Evolutionary conservation across 495 filamentous ascomycete genomes (phyloP), one percentile per base, ranked within the genome.

Genomic region (Neurospora sublineolata): DNA sequence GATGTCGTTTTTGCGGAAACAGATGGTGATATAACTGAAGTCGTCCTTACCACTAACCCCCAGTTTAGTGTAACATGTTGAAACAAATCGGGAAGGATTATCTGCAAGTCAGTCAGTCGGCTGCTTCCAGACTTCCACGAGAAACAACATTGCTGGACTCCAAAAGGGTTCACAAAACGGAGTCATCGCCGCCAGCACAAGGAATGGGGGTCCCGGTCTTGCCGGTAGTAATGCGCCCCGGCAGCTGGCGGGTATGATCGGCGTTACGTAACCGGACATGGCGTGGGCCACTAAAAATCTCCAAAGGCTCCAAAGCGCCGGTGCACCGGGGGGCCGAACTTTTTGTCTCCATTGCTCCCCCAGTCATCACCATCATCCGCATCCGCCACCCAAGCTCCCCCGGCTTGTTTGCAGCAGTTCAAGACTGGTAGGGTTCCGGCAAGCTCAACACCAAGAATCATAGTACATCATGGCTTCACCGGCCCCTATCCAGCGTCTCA

Each of bases 401-500:
- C 30, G 40, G 37, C 69, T 58, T 70, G 37, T 60, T 70, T 44
- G 39, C 69, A 30, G 14, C 69, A 70, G 27, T 70, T 44, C 30
- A 36, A 16, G 68, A 69, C 23, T 36, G 20, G 39, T 71, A 46
- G 42, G 37, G 58, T 42, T 72, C 70, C 30, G 38, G 23, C 42
- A 30, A 69, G 37, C 69, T 68, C 70, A 33, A 46, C 72, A 33
- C 33, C 68, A 36, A 30, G 41, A 69, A 3, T 6, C 16, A 72
- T 33, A 23, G 52, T 44, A 37, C 68, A 75, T 39, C 68, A 81
- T 80, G 79, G 76, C 76, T 11, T 79, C 79, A 8, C 38, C 78
- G 3, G 73, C 71, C 37, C 77, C 78, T 16, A 72, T 81, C 11
- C 79, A 79, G 52, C 73, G 77, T 44, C 72, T 81, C 27, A 78